These are phyloP conservation scores for Chamaecyparis obtusa DNA, from an alignment of 75 land plant species.

Conservation along the genomic window DNA sequence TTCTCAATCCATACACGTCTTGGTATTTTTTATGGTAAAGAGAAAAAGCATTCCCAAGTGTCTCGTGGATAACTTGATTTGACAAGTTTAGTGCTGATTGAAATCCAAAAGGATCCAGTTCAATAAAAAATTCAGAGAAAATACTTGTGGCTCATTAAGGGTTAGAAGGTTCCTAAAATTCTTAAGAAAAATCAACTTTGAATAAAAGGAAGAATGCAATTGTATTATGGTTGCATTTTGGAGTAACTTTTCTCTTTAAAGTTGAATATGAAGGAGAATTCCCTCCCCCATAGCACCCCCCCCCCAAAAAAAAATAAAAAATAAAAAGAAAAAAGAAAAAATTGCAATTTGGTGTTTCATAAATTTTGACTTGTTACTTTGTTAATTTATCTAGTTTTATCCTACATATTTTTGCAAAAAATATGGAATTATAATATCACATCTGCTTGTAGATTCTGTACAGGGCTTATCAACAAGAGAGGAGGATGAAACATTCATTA, in stretches of 20 bases:
- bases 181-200: neutral
- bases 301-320: no score
- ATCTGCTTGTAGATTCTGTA: neutral
- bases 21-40: neutral
- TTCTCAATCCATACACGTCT: neutral
- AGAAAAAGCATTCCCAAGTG: neutral
- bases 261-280: neutral
- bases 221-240: neutral
- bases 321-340: no score
- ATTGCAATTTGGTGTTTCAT: neutral
- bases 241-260: neutral
- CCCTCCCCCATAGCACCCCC: no score
- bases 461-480: neutral
- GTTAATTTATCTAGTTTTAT: neutral
- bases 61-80: neutral
- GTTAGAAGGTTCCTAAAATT: neutral
- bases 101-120: neutral
- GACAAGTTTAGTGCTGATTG: neutral
- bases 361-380: neutral
- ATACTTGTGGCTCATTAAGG: neutral
- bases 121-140: neutral
- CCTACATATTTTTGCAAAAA: neutral
- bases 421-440: neutral
- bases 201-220: neutral
- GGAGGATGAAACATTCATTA: neutral